Evolutionary conservation across 352 stramenopile genomes (phyloP).

Genomic region (Globisporangium nodosum): DNA sequence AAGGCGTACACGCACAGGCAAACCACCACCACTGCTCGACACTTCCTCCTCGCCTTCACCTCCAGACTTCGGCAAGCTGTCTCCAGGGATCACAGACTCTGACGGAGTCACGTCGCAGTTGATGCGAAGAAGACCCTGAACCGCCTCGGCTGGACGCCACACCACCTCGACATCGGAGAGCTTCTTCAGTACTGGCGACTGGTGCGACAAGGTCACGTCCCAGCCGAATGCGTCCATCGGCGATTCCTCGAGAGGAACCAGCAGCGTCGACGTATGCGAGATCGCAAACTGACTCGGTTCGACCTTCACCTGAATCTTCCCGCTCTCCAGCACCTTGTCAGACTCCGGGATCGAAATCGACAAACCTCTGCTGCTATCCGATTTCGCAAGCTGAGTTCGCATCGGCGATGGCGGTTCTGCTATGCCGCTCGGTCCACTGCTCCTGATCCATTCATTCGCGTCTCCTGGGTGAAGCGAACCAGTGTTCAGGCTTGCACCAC

Average conservation of each 20-base stretch:
- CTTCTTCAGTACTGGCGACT: constrained; percentile 18
- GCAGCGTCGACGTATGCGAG: constrained; percentile 42
- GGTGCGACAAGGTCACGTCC: constrained; percentile 36
- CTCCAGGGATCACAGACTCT: constrained; percentile 24
- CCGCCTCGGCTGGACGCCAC: constrained; percentile 45
- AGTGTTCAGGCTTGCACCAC: not conserved
- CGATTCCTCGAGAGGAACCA: constrained; percentile 72
- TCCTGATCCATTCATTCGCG: not conserved
- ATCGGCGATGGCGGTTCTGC: constrained; percentile 1
- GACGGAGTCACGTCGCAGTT: constrained; percentile 30
- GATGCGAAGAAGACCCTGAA: constrained; percentile 51
- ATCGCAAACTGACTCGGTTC: constrained; percentile 33
- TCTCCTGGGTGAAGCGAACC: not conserved
- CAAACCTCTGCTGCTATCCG: constrained; percentile 3
- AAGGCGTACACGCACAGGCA: constrained; percentile 43
- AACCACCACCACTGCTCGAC: not conserved
- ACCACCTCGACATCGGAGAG: constrained; percentile 35
- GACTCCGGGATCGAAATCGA: constrained; percentile 15
- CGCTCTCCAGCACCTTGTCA: constrained; percentile 3
- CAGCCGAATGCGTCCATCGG: constrained; percentile 57
- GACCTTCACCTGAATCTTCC: constrained; percentile 19
- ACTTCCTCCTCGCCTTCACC: not conserved
- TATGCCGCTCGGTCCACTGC: not conserved
- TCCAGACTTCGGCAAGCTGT: constrained; percentile 7
- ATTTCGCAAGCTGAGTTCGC: constrained; percentile 3